Base-by-base conservation (phyloP, 345 rosid genomes). In the Linum trigynum region DNA sequence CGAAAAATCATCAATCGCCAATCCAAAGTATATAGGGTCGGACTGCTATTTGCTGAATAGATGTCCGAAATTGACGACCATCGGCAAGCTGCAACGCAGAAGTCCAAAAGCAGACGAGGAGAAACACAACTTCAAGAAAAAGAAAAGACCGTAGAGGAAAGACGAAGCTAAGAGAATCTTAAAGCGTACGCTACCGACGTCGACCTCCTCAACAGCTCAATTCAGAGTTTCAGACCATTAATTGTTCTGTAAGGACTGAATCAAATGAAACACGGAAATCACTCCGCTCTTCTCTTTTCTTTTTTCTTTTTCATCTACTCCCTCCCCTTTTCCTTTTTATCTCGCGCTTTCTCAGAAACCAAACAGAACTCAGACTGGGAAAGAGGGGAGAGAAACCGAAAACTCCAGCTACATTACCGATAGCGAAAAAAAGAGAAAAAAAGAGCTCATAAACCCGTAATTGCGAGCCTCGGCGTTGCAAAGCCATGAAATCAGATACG, bases 351-450 rank as follows among this genome's bases (percentile, higher is more conserved):
- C 68, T 67, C 51, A 51, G 74, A 39, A 73, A 68, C 67, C 70
- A 73, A 71, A 71, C 72, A 70, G 57, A 68, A 41, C 42, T 17
- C 12, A 38, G 55, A 45, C 35, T 17, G 32, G 32, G 32, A 23
- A 23, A 23, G 32, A 23, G 32, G 32, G 6, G 53, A 48, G 53
- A 48, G 53, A 48, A 48, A 48, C 53, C 53, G 38, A 38, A 57
- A 79, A 67, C 43, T 67, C 48, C 41, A 77, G 67, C 74, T 60
- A 62, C 84, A 75, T 74, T 77, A 48, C 55, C 15, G 51, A 2
- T 61, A 56, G 67, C 53, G 62, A 32, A 38, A 35, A 53, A 45
- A 15, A 45, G 41, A 35, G 56, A 45, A 14, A 45, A 39, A 66
- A 67, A 72, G 69, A 68, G 40, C 61, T 16, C 32, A n/a, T 60